These are phyloP conservation scores for Rhodotorula diobovata DNA, from an alignment of 768 basidiomycete genomes.

Conservation along the genomic window DNA sequence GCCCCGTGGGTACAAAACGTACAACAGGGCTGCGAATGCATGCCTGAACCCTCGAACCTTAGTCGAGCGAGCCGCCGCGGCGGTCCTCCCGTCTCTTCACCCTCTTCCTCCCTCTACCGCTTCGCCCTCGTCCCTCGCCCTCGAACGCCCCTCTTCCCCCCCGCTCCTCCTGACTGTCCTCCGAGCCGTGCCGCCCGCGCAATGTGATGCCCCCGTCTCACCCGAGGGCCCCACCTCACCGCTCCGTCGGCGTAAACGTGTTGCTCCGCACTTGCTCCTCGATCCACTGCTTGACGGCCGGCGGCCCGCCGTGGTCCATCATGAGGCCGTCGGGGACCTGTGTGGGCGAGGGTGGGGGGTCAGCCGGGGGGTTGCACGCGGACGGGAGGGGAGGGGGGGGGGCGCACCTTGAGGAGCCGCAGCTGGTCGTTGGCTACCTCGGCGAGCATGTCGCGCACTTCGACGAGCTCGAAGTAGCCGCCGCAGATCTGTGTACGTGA, in stretches of 20 bases:
- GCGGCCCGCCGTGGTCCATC: constrained; percentile 29
- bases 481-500: constrained; percentile 24
- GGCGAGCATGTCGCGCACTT: constrained; percentile 31
- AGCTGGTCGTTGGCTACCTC: background rate
- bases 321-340: constrained; percentile 32
- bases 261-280: constrained; percentile 15
- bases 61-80: too few species aligned
- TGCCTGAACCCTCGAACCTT: too few species aligned
- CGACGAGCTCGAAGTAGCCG: constrained; percentile 27
- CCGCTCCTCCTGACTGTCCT: too few species aligned
- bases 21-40: too few species aligned
- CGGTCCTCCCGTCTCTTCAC: too few species aligned
- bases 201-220: too few species aligned
- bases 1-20: too few species aligned
- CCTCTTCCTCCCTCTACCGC: too few species aligned
- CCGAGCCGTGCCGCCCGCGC: too few species aligned
- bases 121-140: too few species aligned
- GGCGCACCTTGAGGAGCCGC: constrained; percentile 20
- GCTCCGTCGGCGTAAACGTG: background rate
- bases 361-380: too few species aligned
- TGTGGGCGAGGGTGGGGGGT: rapidly evolving
- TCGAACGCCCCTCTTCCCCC: too few species aligned
- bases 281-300: constrained; percentile 15
- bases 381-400: background rate
- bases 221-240: background rate